Evolutionary conservation across 2,329 filamentous ascomycete species (phyloP).

Genomic region (Microcera coccophila): DNA sequence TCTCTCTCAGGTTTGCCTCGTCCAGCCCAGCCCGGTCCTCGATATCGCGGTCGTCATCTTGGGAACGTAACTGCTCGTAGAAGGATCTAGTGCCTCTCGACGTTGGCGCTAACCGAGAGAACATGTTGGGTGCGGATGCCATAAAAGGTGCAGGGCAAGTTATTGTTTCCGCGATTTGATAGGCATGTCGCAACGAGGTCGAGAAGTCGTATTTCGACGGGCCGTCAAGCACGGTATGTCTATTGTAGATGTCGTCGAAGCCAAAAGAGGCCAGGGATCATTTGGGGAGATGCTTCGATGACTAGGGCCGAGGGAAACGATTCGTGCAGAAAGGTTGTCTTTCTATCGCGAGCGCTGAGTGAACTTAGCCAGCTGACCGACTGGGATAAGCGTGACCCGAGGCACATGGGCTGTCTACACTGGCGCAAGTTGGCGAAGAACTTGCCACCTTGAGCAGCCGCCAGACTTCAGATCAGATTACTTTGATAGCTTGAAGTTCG

Average conservation of each 20-base stretch:
- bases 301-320: background rate
- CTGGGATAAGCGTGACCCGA: constrained; percentile 23
- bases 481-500: constrained; percentile 3
- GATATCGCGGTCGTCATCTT: constrained; percentile 39
- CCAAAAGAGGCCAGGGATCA: no score
- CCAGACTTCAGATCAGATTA: no score
- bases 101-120: constrained; percentile 39
- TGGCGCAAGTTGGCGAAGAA: background rate
- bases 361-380: constrained; percentile 14
- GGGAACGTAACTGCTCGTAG: constrained; percentile 46
- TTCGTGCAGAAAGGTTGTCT: background rate
- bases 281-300: no score
- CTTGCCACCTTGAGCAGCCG: background rate
- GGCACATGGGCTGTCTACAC: background rate
- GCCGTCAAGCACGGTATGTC: no score
- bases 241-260: no score
- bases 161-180: no score
- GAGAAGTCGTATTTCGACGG: no score
- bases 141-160: no score
- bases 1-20: constrained; percentile 50
- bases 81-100: constrained; percentile 38
- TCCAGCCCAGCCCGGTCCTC: constrained; percentile 46
- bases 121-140: constrained; percentile 47
- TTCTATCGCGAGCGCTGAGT: background rate
- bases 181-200: no score